Conservation (phyloP, 225 moss, liverwort and hornwort species). For the Polytrichum formosum region DNA sequence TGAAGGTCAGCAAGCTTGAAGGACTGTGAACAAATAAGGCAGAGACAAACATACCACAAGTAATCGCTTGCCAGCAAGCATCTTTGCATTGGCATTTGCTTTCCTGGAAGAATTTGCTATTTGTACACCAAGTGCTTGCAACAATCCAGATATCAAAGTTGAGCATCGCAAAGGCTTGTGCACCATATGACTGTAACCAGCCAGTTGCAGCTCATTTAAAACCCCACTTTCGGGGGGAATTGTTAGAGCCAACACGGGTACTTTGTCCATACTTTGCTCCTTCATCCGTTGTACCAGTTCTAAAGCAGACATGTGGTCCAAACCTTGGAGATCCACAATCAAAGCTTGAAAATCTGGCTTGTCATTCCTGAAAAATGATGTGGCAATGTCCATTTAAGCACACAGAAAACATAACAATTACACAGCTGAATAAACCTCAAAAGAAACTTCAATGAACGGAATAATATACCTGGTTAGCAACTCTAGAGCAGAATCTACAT, state of each 20-base stretch:
- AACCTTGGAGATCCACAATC: slow-evolving; percentile 76
- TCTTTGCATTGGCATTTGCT: slow-evolving; percentile 34
- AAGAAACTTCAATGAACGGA: no score
- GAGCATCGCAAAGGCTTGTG: slow-evolving; percentile 82
- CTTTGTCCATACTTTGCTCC: slow-evolving; percentile 19
- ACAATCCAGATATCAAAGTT: slow-evolving; percentile 58
- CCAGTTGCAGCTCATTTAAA: slow-evolving; percentile 52
- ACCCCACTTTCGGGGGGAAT: slow-evolving; percentile 37
- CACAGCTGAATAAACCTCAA: no score
- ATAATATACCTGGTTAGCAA: slow-evolving; percentile 42
- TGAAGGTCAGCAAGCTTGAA: no score
- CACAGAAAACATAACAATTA: no score
- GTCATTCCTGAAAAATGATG: slow-evolving; percentile 35
- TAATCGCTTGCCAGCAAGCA: slow-evolving; percentile 57
- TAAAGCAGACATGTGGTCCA: slow-evolving; percentile 41
- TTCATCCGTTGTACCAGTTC: slow-evolving; percentile 47
- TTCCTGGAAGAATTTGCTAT: slow-evolving; percentile 44
- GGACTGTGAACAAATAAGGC: neutral
- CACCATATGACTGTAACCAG: slow-evolving; percentile 60
- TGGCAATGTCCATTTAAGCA: neutral
- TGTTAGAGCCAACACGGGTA: slow-evolving; percentile 75
- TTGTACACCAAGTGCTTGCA: slow-evolving; percentile 61
- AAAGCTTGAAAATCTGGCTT: slow-evolving; percentile 51
- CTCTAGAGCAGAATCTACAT: slow-evolving; percentile 41
- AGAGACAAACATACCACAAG: slow-evolving; percentile 54